Conservation (phyloP, 2,329 filamentous ascomycete species). For the Biscogniauxia mediterranea region DNA sequence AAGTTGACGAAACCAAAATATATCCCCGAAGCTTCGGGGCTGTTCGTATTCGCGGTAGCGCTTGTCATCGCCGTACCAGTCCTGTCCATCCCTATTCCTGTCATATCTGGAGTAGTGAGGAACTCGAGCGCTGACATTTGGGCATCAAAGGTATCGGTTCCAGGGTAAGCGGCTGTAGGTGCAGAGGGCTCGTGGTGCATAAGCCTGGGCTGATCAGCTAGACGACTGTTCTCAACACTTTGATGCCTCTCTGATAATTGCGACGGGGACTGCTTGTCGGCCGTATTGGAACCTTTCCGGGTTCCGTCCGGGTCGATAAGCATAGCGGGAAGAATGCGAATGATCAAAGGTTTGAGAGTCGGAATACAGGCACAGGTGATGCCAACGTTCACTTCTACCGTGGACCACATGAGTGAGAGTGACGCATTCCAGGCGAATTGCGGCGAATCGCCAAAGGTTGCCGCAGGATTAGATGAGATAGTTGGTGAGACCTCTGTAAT, state of each 20-base stretch:
- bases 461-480: slow-evolving; percentile 36
- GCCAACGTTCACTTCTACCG: slow-evolving; percentile 85
- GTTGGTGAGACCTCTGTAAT: slow-evolving; percentile 43
- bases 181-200: slow-evolving; percentile 9
- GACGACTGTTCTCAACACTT: slow-evolving; percentile 24
- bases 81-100: slow-evolving; percentile 16
- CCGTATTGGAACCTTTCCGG: slow-evolving; percentile 29
- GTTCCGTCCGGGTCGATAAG: slow-evolving; percentile 51
- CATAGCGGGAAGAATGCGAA: slow-evolving; percentile 59
- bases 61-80: slow-evolving; percentile 33
- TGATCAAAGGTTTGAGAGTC: slow-evolving; percentile 81
- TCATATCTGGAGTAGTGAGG: slow-evolving; percentile 42
- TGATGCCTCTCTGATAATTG: slow-evolving; percentile 21
- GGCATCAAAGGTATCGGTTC: slow-evolving; percentile 24
- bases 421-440: slow-evolving; percentile 74
- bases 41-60: slow-evolving; percentile 34
- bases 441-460: slow-evolving; percentile 50
- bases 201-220: slow-evolving; percentile 4
- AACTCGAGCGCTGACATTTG: slow-evolving; percentile 44
- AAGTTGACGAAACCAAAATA: slow-evolving; percentile 81
- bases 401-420: slow-evolving; percentile 88
- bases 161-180: slow-evolving; percentile 14
- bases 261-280: slow-evolving; percentile 25
- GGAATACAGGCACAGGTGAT: slow-evolving; percentile 93
- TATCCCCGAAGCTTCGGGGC: slow-evolving; percentile 42